Conservation (phyloP, 352 stramenopile species). For the Phytophthora hibernalis region DNA sequence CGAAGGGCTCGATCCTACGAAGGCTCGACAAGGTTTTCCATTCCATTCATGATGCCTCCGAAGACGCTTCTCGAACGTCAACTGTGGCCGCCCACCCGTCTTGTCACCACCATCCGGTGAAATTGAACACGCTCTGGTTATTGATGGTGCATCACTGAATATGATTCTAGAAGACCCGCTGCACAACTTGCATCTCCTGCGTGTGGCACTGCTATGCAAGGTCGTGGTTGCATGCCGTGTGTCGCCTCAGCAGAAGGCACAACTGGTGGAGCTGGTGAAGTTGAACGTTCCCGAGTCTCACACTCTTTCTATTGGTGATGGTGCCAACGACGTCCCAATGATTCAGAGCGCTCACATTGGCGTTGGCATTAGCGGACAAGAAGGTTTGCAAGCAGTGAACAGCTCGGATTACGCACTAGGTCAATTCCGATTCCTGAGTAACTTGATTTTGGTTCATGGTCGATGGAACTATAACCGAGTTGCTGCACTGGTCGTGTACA, state of each 20-base stretch:
- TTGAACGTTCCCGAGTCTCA: slow-evolving; percentile 83
- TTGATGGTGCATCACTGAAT: slow-evolving; percentile 94
- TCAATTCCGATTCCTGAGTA: slow-evolving; percentile 84
- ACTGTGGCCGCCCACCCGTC: slow-evolving; percentile 33
- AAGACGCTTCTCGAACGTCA: slow-evolving; percentile 25
- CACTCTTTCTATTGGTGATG: slow-evolving; percentile 92
- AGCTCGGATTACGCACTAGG: slow-evolving; percentile 86
- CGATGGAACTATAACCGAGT: slow-evolving; percentile 90
- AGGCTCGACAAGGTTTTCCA: slow-evolving; percentile 87
- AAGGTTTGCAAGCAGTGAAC: slow-evolving; percentile 97
- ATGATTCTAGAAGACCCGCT: slow-evolving; percentile 75
- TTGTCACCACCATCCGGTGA: slow-evolving; percentile 37
- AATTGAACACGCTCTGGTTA: slow-evolving; percentile 91
- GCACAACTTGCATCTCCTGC: slow-evolving; percentile 84
- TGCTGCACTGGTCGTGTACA: slow-evolving; percentile 91
- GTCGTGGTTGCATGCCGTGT: slow-evolving; percentile 98
- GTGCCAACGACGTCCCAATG: slow-evolving; percentile 93
- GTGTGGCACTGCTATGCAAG: slow-evolving; percentile 91
- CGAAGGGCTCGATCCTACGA: slow-evolving; percentile 71
- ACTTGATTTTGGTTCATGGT: slow-evolving; percentile 81
- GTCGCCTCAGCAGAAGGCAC: slow-evolving; percentile 97
- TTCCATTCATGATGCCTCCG: slow-evolving; percentile 52
- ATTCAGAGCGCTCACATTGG: slow-evolving; percentile 92
- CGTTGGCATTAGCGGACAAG: slow-evolving; percentile 96
- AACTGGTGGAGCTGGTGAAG: slow-evolving; percentile 97